A percentile compares a stretch with the other conserved stretches of the same genome.
These are phyloP conservation scores for Penicillium cataractarum DNA, from an alignment of 495 filamentous ascomycete species.

Conservation along the genomic window DNA sequence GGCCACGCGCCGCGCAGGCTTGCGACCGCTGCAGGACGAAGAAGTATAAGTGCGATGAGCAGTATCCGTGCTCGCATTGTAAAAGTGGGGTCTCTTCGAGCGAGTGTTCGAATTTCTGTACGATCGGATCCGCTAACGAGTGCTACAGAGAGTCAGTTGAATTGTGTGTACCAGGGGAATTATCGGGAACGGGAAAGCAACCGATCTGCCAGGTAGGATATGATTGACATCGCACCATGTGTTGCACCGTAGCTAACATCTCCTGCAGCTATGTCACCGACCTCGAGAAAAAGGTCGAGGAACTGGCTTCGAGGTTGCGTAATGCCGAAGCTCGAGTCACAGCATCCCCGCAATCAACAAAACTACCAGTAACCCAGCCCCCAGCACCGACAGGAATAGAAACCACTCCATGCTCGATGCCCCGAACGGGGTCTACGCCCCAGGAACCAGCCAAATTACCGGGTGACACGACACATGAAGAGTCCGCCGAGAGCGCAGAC, in stretches of 20 bases:
- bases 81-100: constrained; percentile 32
- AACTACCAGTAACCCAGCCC: constrained; percentile 7
- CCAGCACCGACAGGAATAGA: constrained; percentile 18
- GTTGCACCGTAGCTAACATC: neutral
- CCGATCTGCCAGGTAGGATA: constrained; percentile 39
- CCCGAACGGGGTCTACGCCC: constrained; percentile 29
- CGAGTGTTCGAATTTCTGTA: neutral
- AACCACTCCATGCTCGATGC: constrained; percentile 39
- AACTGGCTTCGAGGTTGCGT: constrained; percentile 35
- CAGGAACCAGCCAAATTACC: constrained; percentile 20
- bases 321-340: constrained; percentile 27
- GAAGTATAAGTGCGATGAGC: constrained; percentile 51
- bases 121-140: neutral
- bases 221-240: neutral
- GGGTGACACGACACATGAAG: constrained; percentile 26
- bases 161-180: constrained; percentile 43
- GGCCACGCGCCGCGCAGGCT: constrained; percentile 45
- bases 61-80: constrained; percentile 45
- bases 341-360: constrained; percentile 19
- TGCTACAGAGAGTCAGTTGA: constrained; percentile 33
- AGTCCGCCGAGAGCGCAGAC: constrained; percentile 32
- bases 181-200: constrained; percentile 41
- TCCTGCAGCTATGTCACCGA: constrained; percentile 40
- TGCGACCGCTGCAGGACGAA: constrained; percentile 47
- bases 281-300: constrained; percentile 44